Evolutionary conservation across 768 basidiomycete genomes (phyloP).

Genomic region (Termitomyces sp.): DNA sequence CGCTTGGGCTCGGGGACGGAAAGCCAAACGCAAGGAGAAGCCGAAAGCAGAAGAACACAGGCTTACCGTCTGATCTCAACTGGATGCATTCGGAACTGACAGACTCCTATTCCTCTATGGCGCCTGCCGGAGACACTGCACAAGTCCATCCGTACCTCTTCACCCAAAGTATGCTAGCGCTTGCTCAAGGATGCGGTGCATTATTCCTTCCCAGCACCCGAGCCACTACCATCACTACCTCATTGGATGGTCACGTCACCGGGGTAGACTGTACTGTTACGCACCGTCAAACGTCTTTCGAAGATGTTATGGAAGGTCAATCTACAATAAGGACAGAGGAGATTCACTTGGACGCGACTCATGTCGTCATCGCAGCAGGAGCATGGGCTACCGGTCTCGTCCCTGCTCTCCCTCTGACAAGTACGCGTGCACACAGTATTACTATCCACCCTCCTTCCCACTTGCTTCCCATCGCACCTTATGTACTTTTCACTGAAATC

Average conservation of each 20-base stretch:
- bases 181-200: conserved; percentile 52
- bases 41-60: conserved; percentile 20
- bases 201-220: conserved; percentile 36
- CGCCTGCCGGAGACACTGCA: conserved; percentile 50
- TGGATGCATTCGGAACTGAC: conserved; percentile 59
- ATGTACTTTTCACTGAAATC: conserved; percentile 83
- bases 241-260: conserved; percentile 33
- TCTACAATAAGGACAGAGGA: conserved; percentile 17
- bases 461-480: conserved; percentile 51
- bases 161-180: conserved; percentile 63
- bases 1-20: conserved; percentile 35
- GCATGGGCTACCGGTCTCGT: conserved; percentile 75
- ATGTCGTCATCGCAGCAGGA: conserved; percentile 77
- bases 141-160: conserved; percentile 77
- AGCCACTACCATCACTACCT: conserved; percentile 34
- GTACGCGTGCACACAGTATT: conserved; percentile 69
- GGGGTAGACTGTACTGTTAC: conserved; percentile 40
- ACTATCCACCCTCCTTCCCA: conserved; percentile 45
- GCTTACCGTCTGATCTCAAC: conserved; percentile 43
- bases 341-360: conserved; percentile 46
- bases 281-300: neutral
- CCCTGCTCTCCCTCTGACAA: conserved; percentile 49
- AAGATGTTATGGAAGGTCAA: neutral
- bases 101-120: conserved; percentile 56
- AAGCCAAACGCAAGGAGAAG: conserved; percentile 11